Base-by-base conservation (phyloP, 2,329 filamentous ascomycete species). In the Phialophora macrospora region DNA sequence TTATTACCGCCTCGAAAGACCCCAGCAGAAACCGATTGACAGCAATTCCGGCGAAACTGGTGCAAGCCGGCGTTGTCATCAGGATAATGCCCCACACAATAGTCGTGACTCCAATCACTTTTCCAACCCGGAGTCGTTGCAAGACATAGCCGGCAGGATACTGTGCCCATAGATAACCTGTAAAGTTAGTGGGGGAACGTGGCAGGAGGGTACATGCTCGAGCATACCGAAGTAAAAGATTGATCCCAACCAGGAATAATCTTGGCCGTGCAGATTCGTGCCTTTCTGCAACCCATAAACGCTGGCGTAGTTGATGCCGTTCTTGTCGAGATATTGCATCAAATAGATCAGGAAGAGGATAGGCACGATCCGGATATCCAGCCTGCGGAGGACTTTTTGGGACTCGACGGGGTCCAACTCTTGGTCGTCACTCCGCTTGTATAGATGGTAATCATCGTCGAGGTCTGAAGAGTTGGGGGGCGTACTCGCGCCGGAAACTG, bases 61-160 rank as follows among this genome's bases (percentile, higher is more conserved):
- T 34, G 32, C 66, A 68, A 24, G 66, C 66, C n/a, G 68, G 63
- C 7, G 66, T 70, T 6, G 61, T 64, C 41, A 64, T 64, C 5
- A 70, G 44, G 55, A 64, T 62, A n/a, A 70, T 64, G 11, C 68
- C 68, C 68, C 68, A 70, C 1, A 24, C 26, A 4, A 64, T 62
- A 0, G 62, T 66, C 17, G 62, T 84, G 62, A 57, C 72, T 7
- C 80, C 76, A 1, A 85, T 75, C 61, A 81, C 83, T 65, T 81
- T 83, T 3, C 79, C 82, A 1, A 81, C 73, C 0, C 82, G 83
- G 12, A 85, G 71, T 1, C 78, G 79, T 41, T 82, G 78, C 20
- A 85, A 75, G 11, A 85, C 74, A 1, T 83, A 70, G 0, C 82
- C 82, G 0, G 82, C 82, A 0, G 83, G 81, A 68, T 83, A 84